These are phyloP conservation scores for Sordariomycetes sp. DNA, from an alignment of 2,329 filamentous ascomycete genomes.

Conservation along the genomic window DNA sequence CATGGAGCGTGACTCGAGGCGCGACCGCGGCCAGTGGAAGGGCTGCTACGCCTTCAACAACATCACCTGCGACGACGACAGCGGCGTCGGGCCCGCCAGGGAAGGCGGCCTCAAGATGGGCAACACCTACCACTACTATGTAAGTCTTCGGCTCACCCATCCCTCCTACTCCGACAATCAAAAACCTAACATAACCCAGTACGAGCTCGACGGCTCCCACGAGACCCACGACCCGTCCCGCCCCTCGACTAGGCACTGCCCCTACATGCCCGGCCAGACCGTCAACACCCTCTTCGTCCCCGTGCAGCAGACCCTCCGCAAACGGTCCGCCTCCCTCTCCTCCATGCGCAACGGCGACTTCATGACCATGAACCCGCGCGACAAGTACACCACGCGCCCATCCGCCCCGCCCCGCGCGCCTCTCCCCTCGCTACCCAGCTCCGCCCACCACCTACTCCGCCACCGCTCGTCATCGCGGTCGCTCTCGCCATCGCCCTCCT, in stretches of 20 bases:
- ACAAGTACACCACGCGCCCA: constrained; percentile 63
- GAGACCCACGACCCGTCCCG: constrained; percentile 66
- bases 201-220: constrained; percentile 67
- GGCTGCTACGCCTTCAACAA: constrained; percentile 81
- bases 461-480: constrained; percentile 32
- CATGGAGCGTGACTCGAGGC: constrained; percentile 71
- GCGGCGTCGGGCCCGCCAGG: constrained; percentile 27
- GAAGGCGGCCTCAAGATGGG: constrained; percentile 85
- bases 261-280: constrained; percentile 76
- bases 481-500: constrained; percentile 36
- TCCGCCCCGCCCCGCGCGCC: constrained; percentile 34
- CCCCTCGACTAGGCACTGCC: constrained; percentile 69
- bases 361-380: constrained; percentile 67
- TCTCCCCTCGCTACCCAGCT: constrained; percentile 11
- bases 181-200: constrained; percentile 42
- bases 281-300: constrained; percentile 82
- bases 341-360: constrained; percentile 47
- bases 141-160: constrained; percentile 33
- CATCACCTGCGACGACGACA: constrained; percentile 70
- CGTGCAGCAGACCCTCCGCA: constrained; percentile 48
- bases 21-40: constrained; percentile 69
- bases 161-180: neutral
- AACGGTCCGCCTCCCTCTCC: constrained; percentile 55
- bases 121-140: constrained; percentile 91
- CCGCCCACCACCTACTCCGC: constrained; percentile 12